Evolutionary conservation across 1,139 yeast genomes (phyloP).

Genomic region (Suhomyces maxii): DNA sequence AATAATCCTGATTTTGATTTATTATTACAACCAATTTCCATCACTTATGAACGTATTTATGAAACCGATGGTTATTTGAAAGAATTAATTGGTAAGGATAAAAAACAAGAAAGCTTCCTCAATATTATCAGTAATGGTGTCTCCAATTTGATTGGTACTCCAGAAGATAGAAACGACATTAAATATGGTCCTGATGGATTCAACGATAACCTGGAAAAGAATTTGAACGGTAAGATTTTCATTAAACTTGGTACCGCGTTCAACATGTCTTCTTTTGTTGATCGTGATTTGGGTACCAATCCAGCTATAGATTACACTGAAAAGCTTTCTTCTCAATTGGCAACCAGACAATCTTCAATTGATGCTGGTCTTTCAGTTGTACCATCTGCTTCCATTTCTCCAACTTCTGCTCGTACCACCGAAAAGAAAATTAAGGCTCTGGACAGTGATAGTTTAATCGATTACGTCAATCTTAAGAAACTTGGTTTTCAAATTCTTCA

Average conservation of each 20-base stretch:
- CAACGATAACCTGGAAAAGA: conserved; percentile 29
- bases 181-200: conserved; percentile 18
- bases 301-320: conserved; percentile 3
- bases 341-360: not conserved
- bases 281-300: conserved; percentile 10
- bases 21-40: conserved; percentile 56
- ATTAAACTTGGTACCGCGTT: conserved; percentile 40
- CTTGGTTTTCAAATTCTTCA: conserved; percentile 45
- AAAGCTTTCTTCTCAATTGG: conserved; percentile 2
- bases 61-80: conserved; percentile 64
- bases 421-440: not conserved
- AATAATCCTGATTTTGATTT: conserved; percentile 45
- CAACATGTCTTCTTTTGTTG: conserved; percentile 28
- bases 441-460: conserved; percentile 13
- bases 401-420: conserved; percentile 1
- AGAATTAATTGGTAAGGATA: conserved; percentile 62
- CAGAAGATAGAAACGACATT: conserved; percentile 5
- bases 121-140: conserved; percentile 40
- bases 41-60: conserved; percentile 66
- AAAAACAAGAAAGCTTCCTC: conserved; percentile 47
- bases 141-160: conserved; percentile 22
- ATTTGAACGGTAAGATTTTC: conserved; percentile 41
- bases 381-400: conserved; percentile 3
- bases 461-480: conserved; percentile 37
- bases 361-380: conserved; percentile 3